Conservation (phyloP, 2,329 filamentous ascomycete species). For the Colletotrichum melonis region DNA sequence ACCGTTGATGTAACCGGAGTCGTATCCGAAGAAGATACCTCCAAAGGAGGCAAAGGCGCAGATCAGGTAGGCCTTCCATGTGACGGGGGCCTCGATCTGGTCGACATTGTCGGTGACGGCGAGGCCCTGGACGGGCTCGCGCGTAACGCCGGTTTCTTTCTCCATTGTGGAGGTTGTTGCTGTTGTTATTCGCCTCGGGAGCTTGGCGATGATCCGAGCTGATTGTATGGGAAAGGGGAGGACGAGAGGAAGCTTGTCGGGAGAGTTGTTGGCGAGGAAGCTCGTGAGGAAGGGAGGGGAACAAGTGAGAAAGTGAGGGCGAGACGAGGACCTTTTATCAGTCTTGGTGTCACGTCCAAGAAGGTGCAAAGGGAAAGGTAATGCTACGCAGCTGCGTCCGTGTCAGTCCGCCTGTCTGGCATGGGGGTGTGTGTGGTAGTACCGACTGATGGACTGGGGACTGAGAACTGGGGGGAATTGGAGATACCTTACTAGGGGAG, state of each 20-base stretch:
- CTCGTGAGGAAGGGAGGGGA: constrained; percentile 21
- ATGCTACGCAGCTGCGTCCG: constrained; percentile 12
- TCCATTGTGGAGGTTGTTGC: constrained; percentile 21
- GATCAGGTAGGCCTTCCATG: constrained; percentile 75
- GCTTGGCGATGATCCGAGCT: constrained; percentile 15
- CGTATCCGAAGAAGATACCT: constrained; percentile 83
- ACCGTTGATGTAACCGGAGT: constrained; percentile 81
- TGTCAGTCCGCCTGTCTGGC: constrained; percentile 18
- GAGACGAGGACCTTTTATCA: constrained; percentile 33
- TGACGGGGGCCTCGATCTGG: constrained; percentile 75
- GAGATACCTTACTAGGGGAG: neutral
- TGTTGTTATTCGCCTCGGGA: constrained; percentile 5
- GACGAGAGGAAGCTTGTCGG: constrained; percentile 26
- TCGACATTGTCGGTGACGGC: constrained; percentile 62
- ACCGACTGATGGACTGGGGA: neutral
- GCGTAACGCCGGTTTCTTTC: constrained; percentile 32
- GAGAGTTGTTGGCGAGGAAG: constrained; percentile 10
- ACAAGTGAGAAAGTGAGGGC: neutral
- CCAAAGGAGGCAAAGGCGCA: constrained; percentile 79
- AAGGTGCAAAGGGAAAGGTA: neutral
- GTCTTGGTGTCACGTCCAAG: constrained; percentile 17
- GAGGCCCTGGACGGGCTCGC: constrained; percentile 41
- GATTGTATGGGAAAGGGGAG: neutral
- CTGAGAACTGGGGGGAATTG: neutral
- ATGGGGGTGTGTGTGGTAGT: constrained; percentile 2